A percentile compares a stretch with the other conserved stretches of the same genome.
Conservation (phyloP, 495 filamentous ascomycete genomes). For the Neurospora sublineolata region DNA sequence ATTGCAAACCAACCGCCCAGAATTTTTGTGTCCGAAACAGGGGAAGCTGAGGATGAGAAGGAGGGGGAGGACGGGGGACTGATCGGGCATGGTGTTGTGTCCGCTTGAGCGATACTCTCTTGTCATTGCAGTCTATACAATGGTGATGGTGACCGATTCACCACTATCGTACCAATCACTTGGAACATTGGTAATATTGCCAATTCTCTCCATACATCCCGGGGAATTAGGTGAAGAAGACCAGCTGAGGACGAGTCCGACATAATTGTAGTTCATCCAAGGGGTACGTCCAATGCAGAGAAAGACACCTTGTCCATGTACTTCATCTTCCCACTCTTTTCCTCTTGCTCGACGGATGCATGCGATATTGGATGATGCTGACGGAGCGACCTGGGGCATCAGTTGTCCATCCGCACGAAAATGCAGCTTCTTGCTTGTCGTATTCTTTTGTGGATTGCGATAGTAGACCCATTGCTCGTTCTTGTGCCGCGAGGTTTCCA, state of each 20-base stretch:
- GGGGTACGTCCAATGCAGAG: background rate
- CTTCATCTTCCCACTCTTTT: background rate
- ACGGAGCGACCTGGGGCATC: background rate
- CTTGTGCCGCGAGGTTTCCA: background rate
- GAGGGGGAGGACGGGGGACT: conserved; percentile 15
- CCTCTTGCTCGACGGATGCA: background rate
- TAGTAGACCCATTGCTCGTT: background rate
- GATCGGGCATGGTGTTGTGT: conserved; percentile 49
- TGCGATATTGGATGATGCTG: background rate
- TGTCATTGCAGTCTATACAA: background rate
- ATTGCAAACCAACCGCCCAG: background rate
- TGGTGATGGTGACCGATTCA: background rate
- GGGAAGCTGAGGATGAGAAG: background rate
- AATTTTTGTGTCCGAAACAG: background rate
- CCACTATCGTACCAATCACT: background rate
- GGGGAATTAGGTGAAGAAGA: background rate
- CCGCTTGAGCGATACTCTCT: conserved; percentile 6
- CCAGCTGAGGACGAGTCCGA: background rate
- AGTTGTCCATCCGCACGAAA: background rate
- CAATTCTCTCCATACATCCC: background rate
- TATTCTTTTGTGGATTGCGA: background rate
- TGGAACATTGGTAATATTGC: background rate
- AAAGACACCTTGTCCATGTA: background rate
- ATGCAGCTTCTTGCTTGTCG: background rate
- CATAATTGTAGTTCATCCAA: background rate